Percentiles rank a stretch among this genome's conserved stretches.
Evolutionary conservation across 177 flowering plant genomes (phyloP).

Genomic region (Telopea speciosissima): DNA sequence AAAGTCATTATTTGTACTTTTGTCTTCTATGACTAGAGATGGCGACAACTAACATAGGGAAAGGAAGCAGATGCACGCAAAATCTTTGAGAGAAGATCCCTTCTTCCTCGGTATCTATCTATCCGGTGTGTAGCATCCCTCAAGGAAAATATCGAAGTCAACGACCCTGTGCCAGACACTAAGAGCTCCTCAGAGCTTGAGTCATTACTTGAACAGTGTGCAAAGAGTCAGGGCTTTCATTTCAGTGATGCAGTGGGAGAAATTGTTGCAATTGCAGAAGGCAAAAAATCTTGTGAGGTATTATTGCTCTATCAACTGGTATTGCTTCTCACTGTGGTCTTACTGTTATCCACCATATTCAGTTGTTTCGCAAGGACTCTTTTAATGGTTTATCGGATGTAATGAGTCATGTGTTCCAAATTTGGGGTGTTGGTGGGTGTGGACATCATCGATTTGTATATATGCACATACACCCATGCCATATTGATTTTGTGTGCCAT

Average conservation of each 20-base stretch:
- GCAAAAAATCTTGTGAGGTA: constrained; percentile 45
- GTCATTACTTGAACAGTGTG: constrained; percentile 64
- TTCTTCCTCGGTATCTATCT: constrained; percentile 72
- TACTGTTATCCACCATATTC: background rate
- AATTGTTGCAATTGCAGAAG: constrained; percentile 37
- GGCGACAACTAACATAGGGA: constrained; percentile 28
- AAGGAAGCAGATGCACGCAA: constrained; percentile 35
- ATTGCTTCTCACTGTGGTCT: background rate
- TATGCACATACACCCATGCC: too few relatives aligned
- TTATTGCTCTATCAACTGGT: constrained; percentile 1
- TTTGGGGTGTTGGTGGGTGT: too few relatives aligned
- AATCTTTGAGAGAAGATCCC: constrained; percentile 57
- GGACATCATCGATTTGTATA: too few relatives aligned
- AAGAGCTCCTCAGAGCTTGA: constrained; percentile 47
- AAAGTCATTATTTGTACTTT: background rate
- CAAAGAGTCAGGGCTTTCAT: constrained; percentile 52
- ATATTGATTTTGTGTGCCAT: too few relatives aligned
- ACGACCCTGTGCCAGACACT: constrained; percentile 45
- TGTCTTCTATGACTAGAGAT: constrained; percentile 6
- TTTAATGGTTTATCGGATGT: too few relatives aligned
- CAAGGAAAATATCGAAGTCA: constrained; percentile 50
- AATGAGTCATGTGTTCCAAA: background rate
- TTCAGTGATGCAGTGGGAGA: constrained; percentile 51
- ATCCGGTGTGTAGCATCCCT: constrained; percentile 49
- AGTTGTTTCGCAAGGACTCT: background rate